Conservation (phyloP, 257 asterid genomes). For the Jasminum sambac region DNA sequence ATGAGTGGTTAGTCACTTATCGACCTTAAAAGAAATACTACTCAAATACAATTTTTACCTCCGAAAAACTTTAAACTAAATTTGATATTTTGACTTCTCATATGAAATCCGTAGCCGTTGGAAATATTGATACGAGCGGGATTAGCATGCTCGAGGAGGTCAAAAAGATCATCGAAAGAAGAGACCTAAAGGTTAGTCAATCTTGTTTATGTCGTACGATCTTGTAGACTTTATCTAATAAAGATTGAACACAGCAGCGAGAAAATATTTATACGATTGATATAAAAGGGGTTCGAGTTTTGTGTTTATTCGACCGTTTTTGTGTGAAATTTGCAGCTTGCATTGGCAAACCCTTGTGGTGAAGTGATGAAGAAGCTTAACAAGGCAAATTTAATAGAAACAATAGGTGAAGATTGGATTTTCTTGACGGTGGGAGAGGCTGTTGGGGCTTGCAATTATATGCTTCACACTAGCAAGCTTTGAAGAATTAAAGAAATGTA, state of each 20-base stretch:
- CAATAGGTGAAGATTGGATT: conserved; percentile 80
- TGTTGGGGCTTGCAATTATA: conserved; percentile 76
- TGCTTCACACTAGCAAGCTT: conserved; percentile 62
- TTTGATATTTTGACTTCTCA: conserved; percentile 1
- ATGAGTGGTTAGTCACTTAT: conserved; percentile 63
- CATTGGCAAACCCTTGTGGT: conserved; percentile 72
- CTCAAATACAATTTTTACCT: background rate
- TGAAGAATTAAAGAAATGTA: conserved; percentile 41
- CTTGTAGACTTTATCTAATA: background rate
- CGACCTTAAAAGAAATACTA: background rate
- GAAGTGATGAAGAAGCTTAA: conserved; percentile 91
- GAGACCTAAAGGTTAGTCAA: conserved; percentile 68
- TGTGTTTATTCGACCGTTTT: background rate
- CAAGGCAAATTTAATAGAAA: conserved; percentile 71
- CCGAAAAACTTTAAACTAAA: background rate
- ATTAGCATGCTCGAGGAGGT: conserved; percentile 89
- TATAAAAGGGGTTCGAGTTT: background rate
- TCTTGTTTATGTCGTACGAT: background rate
- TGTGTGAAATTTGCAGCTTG: conserved; percentile 48
- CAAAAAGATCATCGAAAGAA: conserved; percentile 67
- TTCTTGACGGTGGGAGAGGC: conserved; percentile 90
- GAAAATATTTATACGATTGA: background rate
- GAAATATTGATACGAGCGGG: conserved; percentile 95
- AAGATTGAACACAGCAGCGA: background rate
- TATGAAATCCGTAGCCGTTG: conserved; percentile 60